Evolutionary conservation across 1,139 yeast species (phyloP), one percentile per base, ranked within the genome.

Genomic region (Protomyces inundatus): DNA sequence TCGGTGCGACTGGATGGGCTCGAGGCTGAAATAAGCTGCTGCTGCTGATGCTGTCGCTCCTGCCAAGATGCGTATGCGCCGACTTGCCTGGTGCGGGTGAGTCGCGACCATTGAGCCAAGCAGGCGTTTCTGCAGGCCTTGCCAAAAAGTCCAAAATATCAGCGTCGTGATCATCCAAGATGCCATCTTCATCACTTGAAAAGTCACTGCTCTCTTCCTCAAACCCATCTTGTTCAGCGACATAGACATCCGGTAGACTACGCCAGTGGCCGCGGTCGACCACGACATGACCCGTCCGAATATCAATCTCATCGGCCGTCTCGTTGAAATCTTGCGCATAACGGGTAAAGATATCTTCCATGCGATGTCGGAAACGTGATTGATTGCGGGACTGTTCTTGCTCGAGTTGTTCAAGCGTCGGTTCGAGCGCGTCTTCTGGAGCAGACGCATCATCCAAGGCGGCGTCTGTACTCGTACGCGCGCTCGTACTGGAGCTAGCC

Each of bases 301-400:
- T 50, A 46, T 68, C 69, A 42, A 68, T 67, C 16, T 68, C 70
- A 42, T 68, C 70, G 6, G 68, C 65, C 34, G 66, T 67, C 30
- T 64, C 54, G 30, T 45, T 36, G 12, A 64, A 34, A 37, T 67
- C 67, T 4, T 61, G 61, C 7, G 69, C 66, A 56, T 68, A 68
- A 37, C 53, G 48, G 12, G n/a, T 52, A 48, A 66, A 66, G 34
- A 68, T 68, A 32, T 62, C 64, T 34, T 68, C 70, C 70, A 58
- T 58, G 32, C 62, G 56, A 52, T 52, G 55, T 16, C 62, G 55
- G 32, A 58, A 58, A 4, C 62, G 56, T 9, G 35, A 33, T 14
- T 58, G 62, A 40, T 40, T 52, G 4, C 14, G 42, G 42, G 40
- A 52, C 30, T 58, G 62, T 33, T 58, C 62, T 23, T 40, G 16